Evolutionary conservation across 352 stramenopile genomes (phyloP).

Genomic region (Globisporangium viniferum): DNA sequence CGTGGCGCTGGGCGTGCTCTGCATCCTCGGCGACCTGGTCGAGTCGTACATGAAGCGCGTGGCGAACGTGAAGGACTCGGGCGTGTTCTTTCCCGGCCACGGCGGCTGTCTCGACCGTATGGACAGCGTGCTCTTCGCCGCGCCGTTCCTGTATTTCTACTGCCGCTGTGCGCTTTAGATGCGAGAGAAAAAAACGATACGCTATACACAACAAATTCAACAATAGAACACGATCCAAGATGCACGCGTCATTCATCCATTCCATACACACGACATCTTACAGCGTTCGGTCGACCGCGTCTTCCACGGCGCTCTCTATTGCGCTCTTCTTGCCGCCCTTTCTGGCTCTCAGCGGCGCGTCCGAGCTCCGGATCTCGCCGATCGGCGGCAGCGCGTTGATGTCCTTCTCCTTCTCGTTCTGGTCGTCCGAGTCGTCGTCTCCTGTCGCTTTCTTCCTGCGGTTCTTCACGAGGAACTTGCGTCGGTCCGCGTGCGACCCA

Average conservation of each 20-base stretch:
- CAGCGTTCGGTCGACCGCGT: constrained; percentile 21
- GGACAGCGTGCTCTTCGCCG: constrained; percentile 74
- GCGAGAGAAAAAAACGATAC: neutral
- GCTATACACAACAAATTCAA: neutral
- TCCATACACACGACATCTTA: constrained; percentile 5
- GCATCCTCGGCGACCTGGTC: constrained; percentile 59
- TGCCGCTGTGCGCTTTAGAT: constrained; percentile 21
- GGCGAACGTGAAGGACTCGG: constrained; percentile 67
- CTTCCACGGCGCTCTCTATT: constrained; percentile 19
- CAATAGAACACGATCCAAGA: neutral
- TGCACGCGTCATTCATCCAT: neutral
- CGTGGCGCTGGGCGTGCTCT: constrained; percentile 45
- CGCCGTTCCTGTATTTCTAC: constrained; percentile 62
- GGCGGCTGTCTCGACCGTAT: constrained; percentile 77
- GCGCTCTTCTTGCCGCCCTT: constrained; percentile 9
- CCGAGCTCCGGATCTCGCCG: neutral
- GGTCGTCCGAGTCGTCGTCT: constrained; percentile 33
- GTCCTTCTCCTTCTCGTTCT: neutral
- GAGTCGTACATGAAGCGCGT: constrained; percentile 75
- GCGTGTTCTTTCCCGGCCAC: constrained; percentile 68
- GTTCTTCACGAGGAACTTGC: constrained; percentile 65
- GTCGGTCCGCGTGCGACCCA: constrained; percentile 55
- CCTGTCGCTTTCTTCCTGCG: constrained; percentile 15
- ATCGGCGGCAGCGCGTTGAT: constrained; percentile 18
- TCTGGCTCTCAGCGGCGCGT: neutral